These are phyloP conservation scores for Picochlorum sp. DNA, from an alignment of 139 green algal species.

Conservation along the genomic window DNA sequence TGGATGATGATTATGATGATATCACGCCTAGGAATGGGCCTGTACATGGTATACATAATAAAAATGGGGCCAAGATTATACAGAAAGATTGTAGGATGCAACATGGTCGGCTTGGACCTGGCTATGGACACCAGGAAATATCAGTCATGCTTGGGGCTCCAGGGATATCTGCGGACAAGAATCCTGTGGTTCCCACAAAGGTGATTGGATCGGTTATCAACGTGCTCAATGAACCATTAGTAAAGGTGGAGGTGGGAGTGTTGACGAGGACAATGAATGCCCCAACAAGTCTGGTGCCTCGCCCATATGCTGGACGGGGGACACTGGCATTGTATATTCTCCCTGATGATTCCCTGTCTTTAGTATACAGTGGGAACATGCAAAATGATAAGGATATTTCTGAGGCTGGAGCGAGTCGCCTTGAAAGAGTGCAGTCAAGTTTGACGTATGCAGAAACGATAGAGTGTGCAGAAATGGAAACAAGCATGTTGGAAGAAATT, in stretches of 20 bases:
- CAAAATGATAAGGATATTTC: background rate
- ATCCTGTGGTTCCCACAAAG: slow-evolving; percentile 18
- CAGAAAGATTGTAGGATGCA: slow-evolving; percentile 25
- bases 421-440: background rate
- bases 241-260: slow-evolving; percentile 18
- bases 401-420: background rate
- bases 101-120: slow-evolving; percentile 5
- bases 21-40: background rate
- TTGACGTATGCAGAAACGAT: background rate
- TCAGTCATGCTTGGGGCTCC: slow-evolving; percentile 19
- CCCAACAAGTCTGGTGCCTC: slow-evolving; percentile 17
- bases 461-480: background rate
- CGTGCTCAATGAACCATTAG: slow-evolving; percentile 25
- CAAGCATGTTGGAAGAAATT: slow-evolving; percentile 27
- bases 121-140: slow-evolving; percentile 18
- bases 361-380: slow-evolving; percentile 15
- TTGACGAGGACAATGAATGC: slow-evolving; percentile 15
- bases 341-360: slow-evolving; percentile 26
- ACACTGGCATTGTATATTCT: slow-evolving; percentile 27
- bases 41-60: background rate
- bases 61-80: background rate
- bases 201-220: slow-evolving; percentile 14
- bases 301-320: slow-evolving; percentile 5
- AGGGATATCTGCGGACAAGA: slow-evolving; percentile 15
- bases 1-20: background rate